A percentile compares a stretch with the other conserved stretches of the same genome.
Conservation (phyloP, 345 rosid species). For the Salix viminalis region DNA sequence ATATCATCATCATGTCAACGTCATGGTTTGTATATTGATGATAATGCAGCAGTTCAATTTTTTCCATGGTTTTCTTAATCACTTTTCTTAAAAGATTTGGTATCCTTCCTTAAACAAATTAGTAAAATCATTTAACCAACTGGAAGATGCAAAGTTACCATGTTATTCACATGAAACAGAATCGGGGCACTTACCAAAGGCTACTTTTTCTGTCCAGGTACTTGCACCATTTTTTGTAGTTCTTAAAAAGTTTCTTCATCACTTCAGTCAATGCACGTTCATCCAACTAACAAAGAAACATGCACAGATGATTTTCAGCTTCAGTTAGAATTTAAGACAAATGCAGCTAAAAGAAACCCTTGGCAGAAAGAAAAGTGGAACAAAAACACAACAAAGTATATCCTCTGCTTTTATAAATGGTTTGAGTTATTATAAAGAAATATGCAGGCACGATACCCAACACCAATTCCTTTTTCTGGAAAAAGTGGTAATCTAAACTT, state of each 20-base stretch:
- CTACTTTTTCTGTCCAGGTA: conserved; percentile 94
- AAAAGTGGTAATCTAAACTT: neutral
- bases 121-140: neutral
- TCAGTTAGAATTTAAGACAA: neutral
- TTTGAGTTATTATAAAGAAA: neutral
- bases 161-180: neutral
- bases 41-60: neutral
- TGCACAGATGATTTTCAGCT: neutral
- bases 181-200: conserved; percentile 66
- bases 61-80: neutral
- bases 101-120: neutral
- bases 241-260: conserved; percentile 99
- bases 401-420: neutral
- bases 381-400: neutral
- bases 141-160: neutral
- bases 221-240: conserved; percentile 98
- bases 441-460: neutral
- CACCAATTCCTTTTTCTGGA: neutral
- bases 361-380: neutral
- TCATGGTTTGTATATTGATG: neutral
- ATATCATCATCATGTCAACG: neutral
- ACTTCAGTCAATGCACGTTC: conserved; percentile 91
- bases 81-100: neutral
- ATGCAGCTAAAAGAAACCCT: neutral
- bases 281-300: conserved; percentile 56